These are phyloP conservation scores for Teratosphaeria gauchensis DNA, from an alignment of 2,329 filamentous ascomycete genomes.

Conservation along the genomic window DNA sequence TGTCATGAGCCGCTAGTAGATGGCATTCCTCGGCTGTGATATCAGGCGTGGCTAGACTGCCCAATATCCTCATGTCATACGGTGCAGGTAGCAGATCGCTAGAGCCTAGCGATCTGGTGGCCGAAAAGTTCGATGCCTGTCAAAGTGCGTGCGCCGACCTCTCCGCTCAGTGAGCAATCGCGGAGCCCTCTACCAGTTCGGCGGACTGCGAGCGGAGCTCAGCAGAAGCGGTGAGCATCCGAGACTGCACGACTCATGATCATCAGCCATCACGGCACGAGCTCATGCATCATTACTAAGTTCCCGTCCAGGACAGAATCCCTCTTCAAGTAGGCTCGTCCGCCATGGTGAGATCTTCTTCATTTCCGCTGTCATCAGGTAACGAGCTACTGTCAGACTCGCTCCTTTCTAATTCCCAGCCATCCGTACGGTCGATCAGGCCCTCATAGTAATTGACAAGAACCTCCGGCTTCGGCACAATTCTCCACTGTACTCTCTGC, in stretches of 20 bases:
- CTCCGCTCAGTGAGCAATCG: too few relatives aligned
- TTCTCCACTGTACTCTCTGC: conserved; percentile 88
- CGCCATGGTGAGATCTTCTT: background rate
- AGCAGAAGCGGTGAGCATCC: too few relatives aligned
- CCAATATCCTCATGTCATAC: too few relatives aligned
- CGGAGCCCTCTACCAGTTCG: too few relatives aligned
- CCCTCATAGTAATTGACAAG: conserved; percentile 88
- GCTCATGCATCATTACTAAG: background rate
- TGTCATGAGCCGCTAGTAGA: too few relatives aligned
- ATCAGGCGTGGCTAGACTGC: too few relatives aligned
- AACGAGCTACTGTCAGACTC: conserved; percentile 9
- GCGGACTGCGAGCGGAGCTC: too few relatives aligned
- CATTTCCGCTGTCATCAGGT: conserved; percentile 7
- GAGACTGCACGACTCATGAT: background rate
- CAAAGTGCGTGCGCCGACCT: too few relatives aligned
- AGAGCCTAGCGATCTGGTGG: too few relatives aligned
- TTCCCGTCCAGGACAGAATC: background rate
- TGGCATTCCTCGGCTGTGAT: too few relatives aligned
- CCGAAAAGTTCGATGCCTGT: too few relatives aligned
- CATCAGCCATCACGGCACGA: background rate
- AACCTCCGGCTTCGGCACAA: conserved; percentile 89
- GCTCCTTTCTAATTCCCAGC: conserved; percentile 43
- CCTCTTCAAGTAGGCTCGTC: background rate
- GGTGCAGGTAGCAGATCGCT: too few relatives aligned
- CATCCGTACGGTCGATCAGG: conserved; percentile 59